Evolutionary conservation across 2,329 filamentous ascomycete genomes (phyloP).

Genomic region (Cercospora sp.): DNA sequence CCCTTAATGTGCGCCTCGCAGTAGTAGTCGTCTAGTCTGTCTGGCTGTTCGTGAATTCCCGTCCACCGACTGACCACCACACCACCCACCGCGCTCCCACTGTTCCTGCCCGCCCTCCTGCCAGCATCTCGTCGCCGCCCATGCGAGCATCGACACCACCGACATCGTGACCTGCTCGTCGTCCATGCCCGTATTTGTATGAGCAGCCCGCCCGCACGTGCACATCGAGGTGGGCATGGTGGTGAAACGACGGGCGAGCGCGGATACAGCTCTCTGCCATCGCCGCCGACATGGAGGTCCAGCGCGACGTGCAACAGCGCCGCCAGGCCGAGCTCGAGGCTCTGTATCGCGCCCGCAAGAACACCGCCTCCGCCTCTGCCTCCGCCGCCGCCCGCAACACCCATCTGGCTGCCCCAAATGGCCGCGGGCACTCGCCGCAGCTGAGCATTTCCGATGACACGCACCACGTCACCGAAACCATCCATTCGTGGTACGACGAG

Average conservation of each 20-base stretch:
- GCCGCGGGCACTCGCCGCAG: conserved; percentile 54
- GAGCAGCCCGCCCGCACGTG: background rate
- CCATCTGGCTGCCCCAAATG: conserved; percentile 3
- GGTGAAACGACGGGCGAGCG: conserved; percentile 7
- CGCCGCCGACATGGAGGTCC: conserved; percentile 13
- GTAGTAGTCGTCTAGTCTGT: background rate
- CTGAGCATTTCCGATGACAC: conserved; percentile 80
- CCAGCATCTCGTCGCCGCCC: background rate
- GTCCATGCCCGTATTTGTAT: background rate
- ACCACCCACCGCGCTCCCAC: background rate
- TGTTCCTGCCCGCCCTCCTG: background rate
- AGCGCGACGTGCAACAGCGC: conserved; percentile 4
- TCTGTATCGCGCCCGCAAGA: conserved; percentile 31
- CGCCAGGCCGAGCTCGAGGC: conserved; percentile 50
- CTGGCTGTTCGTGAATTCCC: background rate
- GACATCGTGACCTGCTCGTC: background rate
- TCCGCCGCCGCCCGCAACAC: conserved; percentile 46
- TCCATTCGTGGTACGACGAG: conserved; percentile 80
- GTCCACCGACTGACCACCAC: background rate
- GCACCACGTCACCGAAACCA: conserved; percentile 93
- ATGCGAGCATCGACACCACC: background rate
- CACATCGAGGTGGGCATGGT: conserved; percentile 1
- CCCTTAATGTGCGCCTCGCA: background rate
- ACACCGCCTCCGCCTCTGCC: conserved; percentile 16
- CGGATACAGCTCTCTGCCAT: conserved; percentile 7